A percentile compares a stretch with the other conserved stretches of the same genome.
Evolutionary conservation across 2,329 filamentous ascomycete species (phyloP).

Genomic region (Zasmidium angulare): DNA sequence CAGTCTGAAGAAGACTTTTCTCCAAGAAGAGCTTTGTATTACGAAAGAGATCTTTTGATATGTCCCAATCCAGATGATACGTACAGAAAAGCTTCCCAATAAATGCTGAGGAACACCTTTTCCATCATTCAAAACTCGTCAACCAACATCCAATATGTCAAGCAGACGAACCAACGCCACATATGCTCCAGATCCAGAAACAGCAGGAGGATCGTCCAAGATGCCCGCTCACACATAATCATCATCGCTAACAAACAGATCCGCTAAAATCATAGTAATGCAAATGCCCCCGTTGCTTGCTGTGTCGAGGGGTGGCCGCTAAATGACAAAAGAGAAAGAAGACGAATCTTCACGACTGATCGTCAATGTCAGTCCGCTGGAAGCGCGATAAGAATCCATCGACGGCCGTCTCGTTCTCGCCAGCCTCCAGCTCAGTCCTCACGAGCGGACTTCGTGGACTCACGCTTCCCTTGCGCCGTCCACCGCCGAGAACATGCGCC

Average conservation of each 20-base stretch:
- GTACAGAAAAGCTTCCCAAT: too few relatives aligned
- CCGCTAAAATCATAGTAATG: background rate
- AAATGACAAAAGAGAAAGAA: background rate
- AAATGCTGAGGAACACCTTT: too few relatives aligned
- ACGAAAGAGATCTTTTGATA: too few relatives aligned
- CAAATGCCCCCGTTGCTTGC: background rate
- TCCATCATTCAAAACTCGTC: too few relatives aligned
- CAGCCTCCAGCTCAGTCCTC: conserved; percentile 1
- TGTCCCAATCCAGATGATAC: too few relatives aligned
- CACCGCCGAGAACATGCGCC: conserved; percentile 14
- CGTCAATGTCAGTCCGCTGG: conserved; percentile 16
- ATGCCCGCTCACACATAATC: background rate
- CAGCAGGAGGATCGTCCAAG: background rate
- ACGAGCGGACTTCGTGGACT: conserved; percentile 20
- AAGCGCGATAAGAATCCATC: conserved; percentile 18
- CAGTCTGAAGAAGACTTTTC: too few relatives aligned
- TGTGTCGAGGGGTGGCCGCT: background rate
- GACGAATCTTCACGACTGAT: conserved; percentile 10
- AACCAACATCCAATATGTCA: too few relatives aligned
- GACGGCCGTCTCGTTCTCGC: conserved; percentile 5
- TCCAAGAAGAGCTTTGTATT: too few relatives aligned
- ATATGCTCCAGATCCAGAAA: background rate
- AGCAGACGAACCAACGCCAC: too few relatives aligned
- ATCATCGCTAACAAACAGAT: too few relatives aligned
- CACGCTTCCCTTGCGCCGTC: conserved; percentile 8